Base-by-base conservation (phyloP, 2,329 filamentous ascomycete genomes). In the Pestalotiopsis sp. region DNA sequence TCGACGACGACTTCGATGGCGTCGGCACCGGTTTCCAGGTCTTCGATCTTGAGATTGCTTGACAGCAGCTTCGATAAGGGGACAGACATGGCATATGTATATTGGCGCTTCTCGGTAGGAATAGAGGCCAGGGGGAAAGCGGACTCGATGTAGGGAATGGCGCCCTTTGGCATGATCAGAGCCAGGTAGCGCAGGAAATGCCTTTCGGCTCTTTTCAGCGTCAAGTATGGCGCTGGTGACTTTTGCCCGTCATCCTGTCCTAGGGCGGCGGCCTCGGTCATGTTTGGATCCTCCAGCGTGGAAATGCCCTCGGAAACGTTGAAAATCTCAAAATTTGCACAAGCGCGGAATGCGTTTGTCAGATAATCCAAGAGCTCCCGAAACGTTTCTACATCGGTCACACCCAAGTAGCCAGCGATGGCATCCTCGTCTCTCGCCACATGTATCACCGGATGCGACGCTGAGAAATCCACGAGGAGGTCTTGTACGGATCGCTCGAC, bases 271-370 rank as follows among this genome's bases (percentile, higher is more conserved):
- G 75, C 73, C 17, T 74, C 65, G 23, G 39, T 64, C 62, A 68
- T 41, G 65, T 7, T 64, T 12, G 65, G 61, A 25, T 66, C 71
- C 66, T 59, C 78, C 66, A 36, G 75, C 72, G 73, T 75, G 58
- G 80, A 75, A 4, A 76, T 76, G 20, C 80, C 82, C 75, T 93
- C 91, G 2, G 90, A 90, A 17, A 92, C 82, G 73, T 94, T 94
- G 82, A 90, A 93, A 77, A 93, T 95, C 75, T 94, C 92, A 70
- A 92, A 87, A 72, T 93, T 94, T 12, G 90, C 91, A 75, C 90
- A 93, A 1, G 84, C 84, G 63, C 90, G 84, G 72, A 92, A 89
- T 17, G 92, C 85, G 2, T 84, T 81, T 25, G 83, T 85, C 71
- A 86, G 88, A 14, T 86, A 84, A 20, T 85, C 83, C 31, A 93